Evolutionary conservation across 805 yeast genomes (phyloP), one percentile per base, ranked within the genome.

Genomic region (Candida insectorum): DNA sequence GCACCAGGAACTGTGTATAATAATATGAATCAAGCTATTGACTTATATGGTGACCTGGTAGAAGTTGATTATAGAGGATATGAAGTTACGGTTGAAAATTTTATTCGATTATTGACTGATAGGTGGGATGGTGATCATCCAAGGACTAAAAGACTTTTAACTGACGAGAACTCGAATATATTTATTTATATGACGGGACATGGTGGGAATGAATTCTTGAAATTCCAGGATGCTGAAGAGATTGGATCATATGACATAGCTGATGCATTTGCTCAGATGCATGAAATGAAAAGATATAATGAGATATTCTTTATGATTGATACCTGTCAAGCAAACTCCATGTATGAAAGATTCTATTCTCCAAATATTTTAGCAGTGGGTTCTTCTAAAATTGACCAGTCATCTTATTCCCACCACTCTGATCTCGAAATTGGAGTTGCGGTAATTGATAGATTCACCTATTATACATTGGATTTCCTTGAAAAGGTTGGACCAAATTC

Each of bases 191-290:
- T 93, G 79, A 93, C 98, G 1, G 99, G 99, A 16, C 99, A 93
- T 59, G 99, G 99, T 16, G 99, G 99, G 33, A 87, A 89, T 51
- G 97, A 93, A 58, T 93, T 93, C 58, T 73, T 93, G 49, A 93
- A 93, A 60, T 93, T 93, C 58, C 99, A 93, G 63, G 99, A 93
- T 55, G 96, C 97, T 8, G 98, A 93, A 57, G 98, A 93, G 52
- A 88, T 93, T 37, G 88, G 96, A 2, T 80, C 96, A 7, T 82
- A 86, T 63, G 99, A 93, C 60, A 75, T 93, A 41, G 97, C 98
- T 2, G 96, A 93, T 61, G 97, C 97, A 2, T 86, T 93, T 62
- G 94, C 78, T 33, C 97, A 93, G 56, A 93, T 93, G 98, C 78
- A 86, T 64, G 96, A 91, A 56, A 89, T 89, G 75, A 84, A 85